These are phyloP conservation scores for Aspergillus melleus DNA, from an alignment of 2,329 filamentous ascomycete genomes.

Conservation along the genomic window DNA sequence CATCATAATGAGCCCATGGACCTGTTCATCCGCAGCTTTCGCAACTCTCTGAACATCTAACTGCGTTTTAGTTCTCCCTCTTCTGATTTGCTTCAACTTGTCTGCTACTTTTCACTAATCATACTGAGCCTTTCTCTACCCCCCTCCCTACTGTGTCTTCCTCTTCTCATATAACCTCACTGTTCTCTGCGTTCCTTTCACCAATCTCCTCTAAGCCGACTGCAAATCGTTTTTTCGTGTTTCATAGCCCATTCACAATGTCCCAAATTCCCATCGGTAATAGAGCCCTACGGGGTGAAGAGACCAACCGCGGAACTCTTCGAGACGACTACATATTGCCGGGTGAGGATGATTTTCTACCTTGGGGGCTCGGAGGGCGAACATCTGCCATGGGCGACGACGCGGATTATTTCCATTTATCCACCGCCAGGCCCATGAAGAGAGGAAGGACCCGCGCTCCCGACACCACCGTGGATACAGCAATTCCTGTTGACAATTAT, in stretches of 20 bases:
- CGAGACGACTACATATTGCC: neutral
- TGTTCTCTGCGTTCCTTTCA: too few species aligned
- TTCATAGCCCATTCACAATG: neutral
- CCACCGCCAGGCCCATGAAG: slow-evolving; percentile 2
- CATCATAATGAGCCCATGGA: neutral
- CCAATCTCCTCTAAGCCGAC: neutral
- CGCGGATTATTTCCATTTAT: neutral
- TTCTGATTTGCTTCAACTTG: neutral
- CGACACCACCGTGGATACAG: neutral
- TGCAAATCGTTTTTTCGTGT: neutral
- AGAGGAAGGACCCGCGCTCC: slow-evolving; percentile 1
- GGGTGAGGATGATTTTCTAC: slow-evolving; percentile 3
- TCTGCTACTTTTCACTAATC: neutral
- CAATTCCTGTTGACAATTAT: slow-evolving; percentile 4
- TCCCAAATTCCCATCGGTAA: neutral
- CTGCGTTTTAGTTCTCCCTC: neutral
- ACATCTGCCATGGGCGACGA: neutral
- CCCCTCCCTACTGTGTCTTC: neutral
- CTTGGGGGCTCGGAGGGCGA: neutral
- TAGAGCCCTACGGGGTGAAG: neutral
- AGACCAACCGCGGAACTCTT: neutral
- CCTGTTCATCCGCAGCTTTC: neutral
- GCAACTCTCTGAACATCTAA: neutral
- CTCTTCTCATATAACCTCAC: neutral
- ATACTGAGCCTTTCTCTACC: neutral